Percentiles rank a stretch among this genome's conserved stretches.
Conservation (phyloP, 768 basidiomycete genomes). For the Kwoniella botswanensis region DNA sequence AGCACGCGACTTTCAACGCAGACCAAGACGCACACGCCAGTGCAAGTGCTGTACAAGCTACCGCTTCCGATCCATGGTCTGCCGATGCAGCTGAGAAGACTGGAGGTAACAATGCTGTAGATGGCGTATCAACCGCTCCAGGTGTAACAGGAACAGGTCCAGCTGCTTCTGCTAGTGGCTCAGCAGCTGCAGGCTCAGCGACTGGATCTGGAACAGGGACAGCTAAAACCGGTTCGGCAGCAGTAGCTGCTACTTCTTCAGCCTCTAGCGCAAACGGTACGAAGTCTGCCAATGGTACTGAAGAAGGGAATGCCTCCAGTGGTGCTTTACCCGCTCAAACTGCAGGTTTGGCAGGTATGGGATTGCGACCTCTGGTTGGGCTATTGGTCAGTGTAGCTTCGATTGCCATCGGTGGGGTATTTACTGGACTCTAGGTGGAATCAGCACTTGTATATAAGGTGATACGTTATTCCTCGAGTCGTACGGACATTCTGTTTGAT, state of each 20-base stretch:
- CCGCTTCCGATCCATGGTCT: conserved; percentile 7
- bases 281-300: conserved; percentile 1
- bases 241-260: neutral
- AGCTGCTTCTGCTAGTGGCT: neutral
- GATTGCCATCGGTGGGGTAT: conserved; percentile 10
- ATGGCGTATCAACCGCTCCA: neutral
- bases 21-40: neutral
- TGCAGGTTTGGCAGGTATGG: conserved; percentile 7
- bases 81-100: conserved; percentile 9
- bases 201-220: neutral
- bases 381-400: neutral
- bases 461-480: neutral
- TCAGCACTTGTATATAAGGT: no score
- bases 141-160: neutral
- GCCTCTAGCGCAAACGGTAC: conserved; percentile 6
- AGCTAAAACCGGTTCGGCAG: no score
- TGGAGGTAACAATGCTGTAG: neutral
- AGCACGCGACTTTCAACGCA: conserved; percentile 12
- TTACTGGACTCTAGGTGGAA: conserved; percentile 3
- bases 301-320: conserved; percentile 14
- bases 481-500: neutral
- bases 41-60: conserved; percentile 5
- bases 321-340: conserved; percentile 3
- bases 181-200: neutral
- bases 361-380: neutral